A percentile compares a stretch with the other conserved stretches of the same genome.
phyloP scores from a whole-genome alignment of 2,329 filamentous ascomycete genomes.

The Alternaria angustiovoidea region DNA sequence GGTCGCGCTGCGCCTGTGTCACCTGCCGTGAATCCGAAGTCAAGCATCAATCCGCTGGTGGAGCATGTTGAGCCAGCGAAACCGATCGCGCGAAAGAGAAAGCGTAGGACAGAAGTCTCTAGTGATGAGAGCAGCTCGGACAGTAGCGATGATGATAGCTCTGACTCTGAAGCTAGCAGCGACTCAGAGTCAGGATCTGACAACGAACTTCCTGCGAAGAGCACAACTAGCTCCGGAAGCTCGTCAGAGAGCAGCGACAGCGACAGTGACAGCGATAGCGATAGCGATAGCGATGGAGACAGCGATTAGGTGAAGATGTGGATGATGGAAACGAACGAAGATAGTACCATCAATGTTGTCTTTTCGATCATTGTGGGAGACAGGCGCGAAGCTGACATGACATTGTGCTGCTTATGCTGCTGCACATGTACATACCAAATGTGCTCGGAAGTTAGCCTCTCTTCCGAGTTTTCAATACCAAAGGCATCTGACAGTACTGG shows the following conservation, averaged over 20 bases:
- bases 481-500: not conserved
- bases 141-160: slow-evolving; percentile 39
- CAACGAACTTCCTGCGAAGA: slow-evolving; percentile 7
- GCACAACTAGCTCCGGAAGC: slow-evolving; percentile 15
- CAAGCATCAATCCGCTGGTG: slow-evolving; percentile 25
- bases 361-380: not conserved
- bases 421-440: not conserved
- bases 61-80: slow-evolving; percentile 24
- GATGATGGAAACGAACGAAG: not conserved
- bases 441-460: not conserved
- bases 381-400: slow-evolving; percentile 3
- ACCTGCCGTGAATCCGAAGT: slow-evolving; percentile 21
- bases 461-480: not conserved
- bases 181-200: not conserved
- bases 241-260: slow-evolving; percentile 26
- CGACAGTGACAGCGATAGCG: slow-evolving; percentile 16
- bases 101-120: slow-evolving; percentile 38
- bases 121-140: slow-evolving; percentile 47
- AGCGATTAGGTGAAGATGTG: not conserved
- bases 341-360: not conserved
- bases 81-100: slow-evolving; percentile 35
- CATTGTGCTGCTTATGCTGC: not conserved
- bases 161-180: slow-evolving; percentile 7
- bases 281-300: slow-evolving; percentile 13
- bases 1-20: slow-evolving; percentile 35